Evolutionary conservation across 345 rosid genomes (phyloP), one percentile per base, ranked within the genome.

Genomic region (Melaleuca alternifolia): DNA sequence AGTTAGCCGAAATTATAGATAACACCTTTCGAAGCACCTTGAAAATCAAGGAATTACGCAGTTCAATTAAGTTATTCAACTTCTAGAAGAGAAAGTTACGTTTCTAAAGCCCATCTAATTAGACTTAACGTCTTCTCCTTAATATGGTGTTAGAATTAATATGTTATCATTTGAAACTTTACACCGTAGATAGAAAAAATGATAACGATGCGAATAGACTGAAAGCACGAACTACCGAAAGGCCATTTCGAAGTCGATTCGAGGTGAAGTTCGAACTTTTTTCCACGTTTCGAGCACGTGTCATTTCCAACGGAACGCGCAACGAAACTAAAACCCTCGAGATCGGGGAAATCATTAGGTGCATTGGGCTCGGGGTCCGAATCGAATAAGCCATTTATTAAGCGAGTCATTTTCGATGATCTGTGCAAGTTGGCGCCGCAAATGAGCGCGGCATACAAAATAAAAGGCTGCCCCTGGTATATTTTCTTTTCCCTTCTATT

Each of bases 131-230:
- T 57, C 26, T n/a, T 57, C 62, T 13, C 5, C 26, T 57, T 57
- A n/a, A n/a, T n/a, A 59, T 12, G 71, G 13, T 6, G 0, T 59
- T n/a, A 59, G 37, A 59, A 33, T 6, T n/a, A n/a, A 8, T 33
- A 59, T n/a, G n/a, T n/a, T 59, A 59, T n/a, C 1, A 13, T 59
- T 59, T 11, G 71, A 59, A 51, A 59, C 37, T 59, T 59, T n/a
- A 59, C 18, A n/a, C 4, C 0, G 4, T 59, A n/a, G 37, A 59
- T n/a, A 13, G 71, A 59, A 59, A 59, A 12, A n/a, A 59, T 0
- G 8, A 6, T 16, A 1, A 0, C 71, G n/a, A n/a, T 59, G 18
- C 26, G 33, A n/a, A 59, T 5, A 16, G 18, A 59, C 0, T 0
- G 2, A 59, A 59, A n/a, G 4, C 5, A 21, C 1, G 18, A 59